Percentiles rank a stretch among this genome's conserved stretches.
phyloP scores from a whole-genome alignment of 495 filamentous ascomycete species.

The Pseudoneurospora amorphoporcata region DNA sequence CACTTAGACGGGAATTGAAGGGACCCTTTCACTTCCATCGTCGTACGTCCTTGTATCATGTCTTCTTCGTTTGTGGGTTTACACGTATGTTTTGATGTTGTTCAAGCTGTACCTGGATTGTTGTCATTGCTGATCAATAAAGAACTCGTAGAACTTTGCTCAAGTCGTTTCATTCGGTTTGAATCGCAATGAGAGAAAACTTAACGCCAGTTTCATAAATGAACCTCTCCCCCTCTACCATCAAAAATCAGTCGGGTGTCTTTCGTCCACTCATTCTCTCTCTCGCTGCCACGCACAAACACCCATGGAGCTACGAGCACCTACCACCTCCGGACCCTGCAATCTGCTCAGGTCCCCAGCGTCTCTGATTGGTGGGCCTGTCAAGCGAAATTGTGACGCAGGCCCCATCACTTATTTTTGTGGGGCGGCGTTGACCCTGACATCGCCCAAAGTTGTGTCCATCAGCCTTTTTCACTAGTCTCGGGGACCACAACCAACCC shows the following conservation, averaged over 20 bases:
- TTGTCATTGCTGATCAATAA: background rate
- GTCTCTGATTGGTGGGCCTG: background rate
- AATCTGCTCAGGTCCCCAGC: background rate
- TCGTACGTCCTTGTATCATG: background rate
- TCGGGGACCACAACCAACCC: background rate
- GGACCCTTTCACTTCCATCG: background rate
- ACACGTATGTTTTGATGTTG: background rate
- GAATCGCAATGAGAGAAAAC: background rate
- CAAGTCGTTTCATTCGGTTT: background rate
- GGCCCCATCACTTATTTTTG: background rate
- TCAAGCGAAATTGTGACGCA: background rate
- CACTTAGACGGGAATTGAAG: background rate
- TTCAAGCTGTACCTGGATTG: background rate
- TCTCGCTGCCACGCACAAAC: background rate
- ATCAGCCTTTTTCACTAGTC: background rate
- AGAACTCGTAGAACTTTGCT: background rate
- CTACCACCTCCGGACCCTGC: background rate
- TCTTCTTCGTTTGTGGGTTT: background rate
- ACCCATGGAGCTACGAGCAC: background rate
- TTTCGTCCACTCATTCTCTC: background rate
- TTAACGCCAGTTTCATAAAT: background rate
- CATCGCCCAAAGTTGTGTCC: background rate
- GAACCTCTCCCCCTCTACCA: background rate
- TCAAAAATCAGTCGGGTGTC: background rate
- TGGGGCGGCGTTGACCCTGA: background rate